Evolutionary conservation across 2,329 filamentous ascomycete genomes (phyloP).

Genomic region (Trichothecium sympodiale): DNA sequence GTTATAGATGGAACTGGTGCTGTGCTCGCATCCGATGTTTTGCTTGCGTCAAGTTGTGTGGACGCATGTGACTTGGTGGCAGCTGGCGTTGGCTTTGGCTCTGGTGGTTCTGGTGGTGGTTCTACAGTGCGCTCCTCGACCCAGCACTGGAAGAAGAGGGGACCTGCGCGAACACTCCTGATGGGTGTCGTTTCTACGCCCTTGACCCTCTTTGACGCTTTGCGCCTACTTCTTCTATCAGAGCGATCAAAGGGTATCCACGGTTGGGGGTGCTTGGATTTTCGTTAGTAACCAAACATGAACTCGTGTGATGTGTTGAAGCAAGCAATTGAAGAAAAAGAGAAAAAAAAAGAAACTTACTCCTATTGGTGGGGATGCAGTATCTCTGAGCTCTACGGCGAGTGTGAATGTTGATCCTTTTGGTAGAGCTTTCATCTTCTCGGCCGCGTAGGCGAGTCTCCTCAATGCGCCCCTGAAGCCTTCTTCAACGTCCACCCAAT

Average conservation of each 20-base stretch:
- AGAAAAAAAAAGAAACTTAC: conserved; percentile 26
- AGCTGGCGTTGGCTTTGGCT: too few species aligned
- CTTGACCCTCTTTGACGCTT: not conserved
- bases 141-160: conserved; percentile 57
- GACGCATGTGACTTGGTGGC: too few species aligned
- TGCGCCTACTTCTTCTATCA: not conserved
- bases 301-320: too few species aligned
- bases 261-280: conserved; percentile 48
- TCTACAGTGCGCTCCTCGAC: conserved; percentile 36
- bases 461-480: conserved; percentile 58
- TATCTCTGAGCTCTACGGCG: conserved; percentile 60
- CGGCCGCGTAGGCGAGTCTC: conserved; percentile 48
- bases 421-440: conserved; percentile 46
- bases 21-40: too few species aligned
- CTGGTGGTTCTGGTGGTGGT: too few species aligned
- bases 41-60: too few species aligned
- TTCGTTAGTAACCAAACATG: too few species aligned
- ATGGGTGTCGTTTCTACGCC: conserved; percentile 27
- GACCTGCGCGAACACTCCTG: conserved; percentile 42
- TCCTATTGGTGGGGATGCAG: conserved; percentile 45
- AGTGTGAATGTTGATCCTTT: conserved; percentile 62
- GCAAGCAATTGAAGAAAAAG: not conserved
- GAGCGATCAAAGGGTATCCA: conserved; percentile 46
- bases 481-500: conserved; percentile 56
- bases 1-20: too few species aligned